Evolutionary conservation across 306 rosid genomes (phyloP).

Genomic region (Elaeagnus macrophylla): DNA sequence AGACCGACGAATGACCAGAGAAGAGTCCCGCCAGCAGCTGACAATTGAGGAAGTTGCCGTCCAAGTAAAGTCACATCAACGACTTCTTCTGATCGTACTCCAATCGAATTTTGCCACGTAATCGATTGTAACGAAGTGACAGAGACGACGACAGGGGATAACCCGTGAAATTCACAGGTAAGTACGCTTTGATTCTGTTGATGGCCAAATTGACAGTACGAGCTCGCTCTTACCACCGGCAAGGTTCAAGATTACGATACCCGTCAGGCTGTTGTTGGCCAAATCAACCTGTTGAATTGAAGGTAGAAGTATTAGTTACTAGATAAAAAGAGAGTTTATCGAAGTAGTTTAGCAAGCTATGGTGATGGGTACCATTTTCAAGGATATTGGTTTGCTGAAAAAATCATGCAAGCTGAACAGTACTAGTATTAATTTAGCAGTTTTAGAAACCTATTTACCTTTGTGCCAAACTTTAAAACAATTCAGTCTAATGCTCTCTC

Average conservation of each 20-base stretch:
- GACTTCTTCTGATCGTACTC: slow-evolving; percentile 43
- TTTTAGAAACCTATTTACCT: slow-evolving; percentile 34
- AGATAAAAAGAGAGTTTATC: too few relatives aligned
- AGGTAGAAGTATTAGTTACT: slow-evolving; percentile 25
- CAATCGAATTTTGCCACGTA: slow-evolving; percentile 72
- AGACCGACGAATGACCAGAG: slow-evolving; percentile 20
- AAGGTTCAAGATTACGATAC: slow-evolving; percentile 41
- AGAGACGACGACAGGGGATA: slow-evolving; percentile 52
- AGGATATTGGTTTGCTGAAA: too few relatives aligned
- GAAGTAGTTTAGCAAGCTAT: too few relatives aligned
- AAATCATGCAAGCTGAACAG: too few relatives aligned
- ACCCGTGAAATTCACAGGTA: slow-evolving; percentile 46
- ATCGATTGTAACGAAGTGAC: slow-evolving; percentile 58
- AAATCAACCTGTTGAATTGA: slow-evolving; percentile 66
- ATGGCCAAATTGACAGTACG: slow-evolving; percentile 66
- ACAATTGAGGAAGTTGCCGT: slow-evolving; percentile 65
- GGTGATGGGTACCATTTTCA: too few relatives aligned
- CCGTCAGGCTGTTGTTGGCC: slow-evolving; percentile 55
- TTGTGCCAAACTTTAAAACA: slow-evolving; percentile 37
- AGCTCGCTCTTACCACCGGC: slow-evolving; percentile 23
- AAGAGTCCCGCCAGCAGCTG: slow-evolving; percentile 63
- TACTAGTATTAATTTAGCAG: slow-evolving; percentile 35
- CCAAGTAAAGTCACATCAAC: slow-evolving; percentile 53
- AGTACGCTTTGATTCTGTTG: slow-evolving; percentile 61
- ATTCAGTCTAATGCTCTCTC: slow-evolving; percentile 48